Conservation (phyloP, 169 alveolate species). For the Plasmodium inui region DNA sequence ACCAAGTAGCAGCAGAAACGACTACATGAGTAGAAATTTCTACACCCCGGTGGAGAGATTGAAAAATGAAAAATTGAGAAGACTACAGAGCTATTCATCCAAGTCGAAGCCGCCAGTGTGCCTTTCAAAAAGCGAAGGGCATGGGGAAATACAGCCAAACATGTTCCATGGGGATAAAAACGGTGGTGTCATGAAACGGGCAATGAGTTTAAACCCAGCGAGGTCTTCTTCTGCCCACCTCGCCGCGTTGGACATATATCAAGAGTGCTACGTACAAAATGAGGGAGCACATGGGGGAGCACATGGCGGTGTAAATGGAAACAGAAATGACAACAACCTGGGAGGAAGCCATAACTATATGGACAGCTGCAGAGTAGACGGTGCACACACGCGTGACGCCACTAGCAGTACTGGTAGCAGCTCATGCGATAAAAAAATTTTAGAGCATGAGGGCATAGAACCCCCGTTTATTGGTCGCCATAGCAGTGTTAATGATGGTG, state of each 20-base stretch:
- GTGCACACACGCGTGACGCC: not conserved
- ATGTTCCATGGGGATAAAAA: not conserved
- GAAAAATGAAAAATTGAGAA: conserved; percentile 24
- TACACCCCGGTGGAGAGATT: not conserved
- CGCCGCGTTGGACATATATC: not conserved
- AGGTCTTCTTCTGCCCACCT: not conserved
- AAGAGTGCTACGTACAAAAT: conserved; percentile 26
- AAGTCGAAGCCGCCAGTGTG: not conserved
- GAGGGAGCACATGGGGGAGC: not conserved
- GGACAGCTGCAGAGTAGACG: not conserved
- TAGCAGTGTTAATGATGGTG: not conserved
- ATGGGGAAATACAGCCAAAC: not conserved
- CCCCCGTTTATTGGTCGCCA: not conserved
- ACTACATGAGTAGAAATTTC: conserved; percentile 7
- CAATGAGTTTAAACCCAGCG: conserved; percentile 19
- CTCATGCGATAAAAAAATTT: not conserved
- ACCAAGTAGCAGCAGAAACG: conserved; percentile 1
- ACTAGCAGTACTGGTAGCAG: not conserved
- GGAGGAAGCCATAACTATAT: not conserved
- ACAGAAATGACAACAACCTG: not conserved
- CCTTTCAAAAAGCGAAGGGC: conserved; percentile 14
- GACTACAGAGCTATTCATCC: not conserved
- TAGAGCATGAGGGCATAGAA: not conserved
- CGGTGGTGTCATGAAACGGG: not conserved
- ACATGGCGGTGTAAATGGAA: not conserved